These are phyloP conservation scores for Sporothrix protearum DNA, from an alignment of 2,329 filamentous ascomycete species.

Conservation along the genomic window DNA sequence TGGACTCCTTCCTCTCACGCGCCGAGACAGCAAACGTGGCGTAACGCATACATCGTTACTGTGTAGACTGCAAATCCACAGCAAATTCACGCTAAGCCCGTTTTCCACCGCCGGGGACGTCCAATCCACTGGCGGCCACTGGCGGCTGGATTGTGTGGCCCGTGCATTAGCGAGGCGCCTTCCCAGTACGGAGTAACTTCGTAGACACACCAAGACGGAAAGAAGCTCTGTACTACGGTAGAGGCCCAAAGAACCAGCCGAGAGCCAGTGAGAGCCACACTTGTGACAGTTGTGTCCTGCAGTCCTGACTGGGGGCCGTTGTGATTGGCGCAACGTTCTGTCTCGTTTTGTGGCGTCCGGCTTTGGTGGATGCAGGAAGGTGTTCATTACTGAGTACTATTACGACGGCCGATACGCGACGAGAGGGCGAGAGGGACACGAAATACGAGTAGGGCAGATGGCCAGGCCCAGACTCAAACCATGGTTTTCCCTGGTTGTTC, in stretches of 20 bases:
- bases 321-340: slow-evolving; percentile 20
- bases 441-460: too few species aligned
- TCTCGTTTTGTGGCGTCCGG: slow-evolving; percentile 21
- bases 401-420: background rate
- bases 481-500: background rate
- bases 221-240: background rate
- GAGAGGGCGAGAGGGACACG: too few species aligned
- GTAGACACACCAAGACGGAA: background rate
- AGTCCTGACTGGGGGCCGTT: slow-evolving; percentile 1
- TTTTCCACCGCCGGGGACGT: slow-evolving; percentile 8
- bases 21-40: too few species aligned
- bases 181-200: too few species aligned
- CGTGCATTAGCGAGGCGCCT: slow-evolving; percentile 12
- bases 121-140: slow-evolving; percentile 16
- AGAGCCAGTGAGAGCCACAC: background rate
- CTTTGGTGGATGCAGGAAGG: slow-evolving; percentile 4
- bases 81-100: slow-evolving; percentile 16
- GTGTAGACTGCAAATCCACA: slow-evolving; percentile 21
- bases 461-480: too few species aligned
- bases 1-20: background rate
- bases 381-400: background rate
- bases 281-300: background rate
- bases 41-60: too few species aligned
- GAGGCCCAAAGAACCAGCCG: background rate
- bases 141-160: slow-evolving; percentile 19